Percentiles rank a stretch among this genome's conserved stretches.
Evolutionary conservation across 2,329 filamentous ascomycete species (phyloP).

Genomic region (Monosporascus sp.): DNA sequence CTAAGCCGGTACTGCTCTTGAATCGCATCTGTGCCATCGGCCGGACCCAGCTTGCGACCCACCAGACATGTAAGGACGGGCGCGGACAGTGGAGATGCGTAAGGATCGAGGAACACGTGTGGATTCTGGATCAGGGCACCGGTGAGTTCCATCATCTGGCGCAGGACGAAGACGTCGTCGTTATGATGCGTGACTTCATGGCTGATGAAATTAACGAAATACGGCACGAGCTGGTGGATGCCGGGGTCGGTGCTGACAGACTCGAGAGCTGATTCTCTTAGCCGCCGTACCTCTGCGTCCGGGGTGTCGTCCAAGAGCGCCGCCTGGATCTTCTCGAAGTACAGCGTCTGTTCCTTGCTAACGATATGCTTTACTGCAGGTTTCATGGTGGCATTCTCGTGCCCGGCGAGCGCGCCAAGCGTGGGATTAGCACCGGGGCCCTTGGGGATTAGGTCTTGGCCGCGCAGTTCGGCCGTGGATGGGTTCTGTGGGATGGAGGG

Average conservation of each 20-base stretch:
- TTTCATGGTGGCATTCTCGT: conserved; percentile 78
- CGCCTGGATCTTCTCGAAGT: conserved; percentile 91
- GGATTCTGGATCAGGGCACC: conserved; percentile 79
- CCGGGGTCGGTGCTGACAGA: conserved; percentile 86
- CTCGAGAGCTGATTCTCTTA: conserved; percentile 78
- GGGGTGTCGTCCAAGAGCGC: conserved; percentile 84
- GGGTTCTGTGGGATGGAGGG: conserved; percentile 96
- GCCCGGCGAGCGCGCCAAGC: conserved; percentile 74
- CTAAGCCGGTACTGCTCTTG: conserved; percentile 72
- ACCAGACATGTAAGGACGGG: conserved; percentile 89
- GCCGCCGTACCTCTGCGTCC: conserved; percentile 65
- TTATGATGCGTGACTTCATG: conserved; percentile 94
- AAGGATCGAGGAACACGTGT: conserved; percentile 64
- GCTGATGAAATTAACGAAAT: conserved; percentile 92
- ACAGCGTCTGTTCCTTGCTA: conserved; percentile 91
- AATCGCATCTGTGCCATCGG: conserved; percentile 45
- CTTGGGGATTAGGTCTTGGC: conserved; percentile 83
- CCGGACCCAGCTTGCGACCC: conserved; percentile 67
- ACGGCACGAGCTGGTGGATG: conserved; percentile 90
- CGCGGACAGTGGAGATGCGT: conserved; percentile 64
- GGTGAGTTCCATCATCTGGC: conserved; percentile 87
- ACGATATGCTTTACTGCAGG: conserved; percentile 93
- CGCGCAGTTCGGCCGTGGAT: conserved; percentile 74
- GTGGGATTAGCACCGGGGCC: conserved; percentile 83
- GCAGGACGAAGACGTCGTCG: conserved; percentile 82